Percentiles rank a stretch among this genome's conserved stretches.
Evolutionary conservation across 2,329 filamentous ascomycete genomes (phyloP).

Genomic region (Bipolaris zeicola): DNA sequence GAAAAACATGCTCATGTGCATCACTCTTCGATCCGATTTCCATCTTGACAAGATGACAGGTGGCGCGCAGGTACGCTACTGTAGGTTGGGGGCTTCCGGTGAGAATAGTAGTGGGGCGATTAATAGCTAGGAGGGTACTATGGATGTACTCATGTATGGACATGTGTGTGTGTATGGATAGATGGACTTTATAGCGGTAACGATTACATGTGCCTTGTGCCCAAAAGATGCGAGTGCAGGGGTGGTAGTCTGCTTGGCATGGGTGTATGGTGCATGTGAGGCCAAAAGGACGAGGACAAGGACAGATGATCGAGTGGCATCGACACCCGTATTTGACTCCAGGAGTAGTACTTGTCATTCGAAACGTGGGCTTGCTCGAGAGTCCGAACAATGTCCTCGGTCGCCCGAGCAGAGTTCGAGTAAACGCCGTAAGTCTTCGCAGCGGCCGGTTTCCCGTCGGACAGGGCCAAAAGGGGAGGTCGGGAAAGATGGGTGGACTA

Average conservation of each 20-base stretch:
- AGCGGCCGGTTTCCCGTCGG: conserved; percentile 30
- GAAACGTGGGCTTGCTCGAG: not conserved
- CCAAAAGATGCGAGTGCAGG: conserved; percentile 1
- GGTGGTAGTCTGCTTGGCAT: not conserved
- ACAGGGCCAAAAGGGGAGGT: conserved; percentile 8
- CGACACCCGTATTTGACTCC: too few species aligned
- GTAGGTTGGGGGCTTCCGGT: not conserved
- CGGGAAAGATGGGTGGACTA: conserved; percentile 16
- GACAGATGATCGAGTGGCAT: too few species aligned
- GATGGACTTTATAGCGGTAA: conserved; percentile 1
- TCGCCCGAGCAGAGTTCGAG: conserved; percentile 28
- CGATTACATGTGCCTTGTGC: not conserved
- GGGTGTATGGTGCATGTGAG: not conserved
- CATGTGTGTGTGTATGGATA: too few species aligned
- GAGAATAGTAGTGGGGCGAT: not conserved
- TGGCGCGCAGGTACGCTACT: not conserved
- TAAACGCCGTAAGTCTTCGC: conserved; percentile 20
- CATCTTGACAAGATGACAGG: not conserved
- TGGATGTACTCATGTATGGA: not conserved
- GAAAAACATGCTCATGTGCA: not conserved
- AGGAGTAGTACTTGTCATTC: conserved; percentile 4
- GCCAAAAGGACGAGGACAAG: not conserved
- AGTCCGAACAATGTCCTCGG: conserved; percentile 28
- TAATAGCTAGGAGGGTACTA: not conserved
- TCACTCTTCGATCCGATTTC: not conserved